phyloP scores from a whole-genome alignment of 495 filamentous ascomycete genomes.

The Lasiosphaeriaceae sp. region DNA sequence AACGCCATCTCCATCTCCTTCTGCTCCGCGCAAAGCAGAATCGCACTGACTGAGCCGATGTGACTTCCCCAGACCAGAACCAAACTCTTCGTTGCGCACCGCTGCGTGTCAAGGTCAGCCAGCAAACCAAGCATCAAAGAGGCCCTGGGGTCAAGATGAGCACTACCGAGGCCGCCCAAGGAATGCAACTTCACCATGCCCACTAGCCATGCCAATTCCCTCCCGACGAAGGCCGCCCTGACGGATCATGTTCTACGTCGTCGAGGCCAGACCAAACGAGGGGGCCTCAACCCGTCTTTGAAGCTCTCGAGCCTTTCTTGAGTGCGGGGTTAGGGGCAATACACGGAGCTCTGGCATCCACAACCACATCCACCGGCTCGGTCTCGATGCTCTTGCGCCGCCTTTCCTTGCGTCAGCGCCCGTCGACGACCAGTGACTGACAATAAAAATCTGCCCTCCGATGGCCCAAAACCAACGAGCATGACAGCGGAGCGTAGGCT shows the following conservation, averaged over 20 bases:
- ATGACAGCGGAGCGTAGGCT: neutral
- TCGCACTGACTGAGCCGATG: constrained; percentile 11
- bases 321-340: constrained; percentile 21
- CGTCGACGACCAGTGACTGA: neutral
- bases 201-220: neutral
- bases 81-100: neutral
- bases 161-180: too few relatives aligned
- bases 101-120: neutral
- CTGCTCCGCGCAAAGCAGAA: neutral
- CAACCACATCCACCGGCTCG: neutral
- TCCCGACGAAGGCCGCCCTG: neutral
- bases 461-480: neutral
- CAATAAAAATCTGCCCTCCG: neutral
- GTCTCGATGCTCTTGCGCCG: too few relatives aligned
- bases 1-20: constrained; percentile 4
- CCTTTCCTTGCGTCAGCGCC: neutral
- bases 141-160: neutral
- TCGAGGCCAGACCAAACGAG: neutral
- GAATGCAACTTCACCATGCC: too few relatives aligned
- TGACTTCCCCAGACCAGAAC: neutral
- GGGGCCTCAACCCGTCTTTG: neutral
- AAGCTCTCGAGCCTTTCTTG: constrained; percentile 24
- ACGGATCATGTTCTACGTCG: neutral
- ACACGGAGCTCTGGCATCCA: neutral
- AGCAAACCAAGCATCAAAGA: neutral